Base-by-base conservation (phyloP, 78 protist species). In the Dictyostelium intermedium region DNA sequence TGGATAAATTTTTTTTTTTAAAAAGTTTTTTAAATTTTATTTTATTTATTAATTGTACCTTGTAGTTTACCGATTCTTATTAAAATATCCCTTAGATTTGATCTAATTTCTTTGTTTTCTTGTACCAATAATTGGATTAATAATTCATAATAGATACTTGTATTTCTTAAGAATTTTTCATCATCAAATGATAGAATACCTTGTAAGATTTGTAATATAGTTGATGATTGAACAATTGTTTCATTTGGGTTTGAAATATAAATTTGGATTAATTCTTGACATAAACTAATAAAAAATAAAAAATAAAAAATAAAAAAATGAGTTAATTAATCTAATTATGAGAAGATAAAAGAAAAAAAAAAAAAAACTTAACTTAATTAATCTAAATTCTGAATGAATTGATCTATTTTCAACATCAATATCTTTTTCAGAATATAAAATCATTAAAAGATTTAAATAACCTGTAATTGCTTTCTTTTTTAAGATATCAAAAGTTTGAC, bases 401-500 rank as follows among this genome's bases (percentile, higher is more conserved):
- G 94, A 79, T 89, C 94, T 78, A 66, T 35, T 69, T 27, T 43
- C n/a, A n/a, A 61, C 81, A 47, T 89, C 94, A 34, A 80, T 35
- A 14, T 41, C 35, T 35, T 89, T 41, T 81, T 89, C 94, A n/a
- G 76, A 53, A n/a, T 89, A 89, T 18, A 89, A 23, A 30, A 89
- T 74, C n/a, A 89, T 39, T 8, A 89, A 81, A 5, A 89, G 87
- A 80, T 89, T 89, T 14, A 89, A n/a, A 70, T 89, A 89, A 23
- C 94, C 94, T 5, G 87, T 80, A 6, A 89, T 89, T 23, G 94
- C 63, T 45, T 66, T 89, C 32, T 89, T 74, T 70, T 89, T 83
- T 32, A 89, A n/a, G 53, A 89, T 80, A 37, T 89, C 84, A 39
- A 89, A 74, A 14, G 84, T 74, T 25, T 78, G 43, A 3, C 80